phyloP scores from a whole-genome alignment of 345 rosid species.

The Euphorbia pulcherrima region DNA sequence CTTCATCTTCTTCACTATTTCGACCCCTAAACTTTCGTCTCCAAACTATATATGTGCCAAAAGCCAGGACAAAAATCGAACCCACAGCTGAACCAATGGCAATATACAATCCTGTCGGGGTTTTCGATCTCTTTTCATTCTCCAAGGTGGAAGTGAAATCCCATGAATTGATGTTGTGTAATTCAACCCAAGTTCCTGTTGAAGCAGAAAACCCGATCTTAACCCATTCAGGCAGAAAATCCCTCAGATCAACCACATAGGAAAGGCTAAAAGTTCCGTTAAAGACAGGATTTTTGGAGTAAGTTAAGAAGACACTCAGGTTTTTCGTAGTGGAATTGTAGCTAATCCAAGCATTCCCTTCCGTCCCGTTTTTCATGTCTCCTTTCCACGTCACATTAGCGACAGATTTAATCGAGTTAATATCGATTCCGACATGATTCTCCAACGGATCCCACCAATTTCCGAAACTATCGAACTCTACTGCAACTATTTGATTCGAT shows the following conservation, averaged over 20 bases:
- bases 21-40: not conserved
- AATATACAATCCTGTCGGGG: not conserved
- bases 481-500: constrained; percentile 36
- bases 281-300: constrained; percentile 26
- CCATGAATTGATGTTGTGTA: constrained; percentile 19
- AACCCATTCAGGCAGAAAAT: constrained; percentile 18
- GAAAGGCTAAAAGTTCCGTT: constrained; percentile 16
- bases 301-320: constrained; percentile 46
- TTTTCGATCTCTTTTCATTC: not conserved
- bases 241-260: constrained; percentile 11
- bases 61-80: not conserved
- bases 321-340: constrained; percentile 46
- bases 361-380: constrained; percentile 35
- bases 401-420: constrained; percentile 44
- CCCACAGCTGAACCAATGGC: constrained; percentile 14
- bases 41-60: constrained; percentile 1
- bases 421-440: constrained; percentile 51
- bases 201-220: constrained; percentile 28
- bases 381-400: constrained; percentile 30
- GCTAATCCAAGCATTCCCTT: constrained; percentile 47
- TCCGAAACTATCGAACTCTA: constrained; percentile 46
- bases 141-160: constrained; percentile 20
- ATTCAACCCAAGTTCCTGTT: constrained; percentile 16
- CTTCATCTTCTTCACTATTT: not conserved
- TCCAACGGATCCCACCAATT: constrained; percentile 43